These are phyloP conservation scores for Hsuehochloa calcarea DNA, from an alignment of 176 grass and related monocot species.

Conservation along the genomic window DNA sequence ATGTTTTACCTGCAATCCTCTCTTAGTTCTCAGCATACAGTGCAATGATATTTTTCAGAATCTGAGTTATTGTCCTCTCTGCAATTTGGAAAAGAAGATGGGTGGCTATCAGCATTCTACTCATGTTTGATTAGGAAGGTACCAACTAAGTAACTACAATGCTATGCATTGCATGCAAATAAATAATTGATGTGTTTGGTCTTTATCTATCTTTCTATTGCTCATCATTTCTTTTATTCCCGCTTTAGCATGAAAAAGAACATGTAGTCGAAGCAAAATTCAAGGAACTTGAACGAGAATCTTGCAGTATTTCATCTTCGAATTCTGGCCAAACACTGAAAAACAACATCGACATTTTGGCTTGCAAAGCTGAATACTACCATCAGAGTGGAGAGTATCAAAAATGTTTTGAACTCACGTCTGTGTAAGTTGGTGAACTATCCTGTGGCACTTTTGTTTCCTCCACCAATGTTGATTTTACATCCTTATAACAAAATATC, in stretches of 20 bases:
- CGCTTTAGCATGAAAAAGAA: conserved; percentile 89
- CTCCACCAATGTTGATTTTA: conserved; percentile 2
- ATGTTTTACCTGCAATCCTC: conserved; percentile 14
- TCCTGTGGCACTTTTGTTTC: conserved; percentile 22
- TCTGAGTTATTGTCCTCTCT: conserved; percentile 76
- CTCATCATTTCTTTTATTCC: conserved; percentile 18
- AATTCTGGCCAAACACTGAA: conserved; percentile 66
- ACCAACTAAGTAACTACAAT: conserved; percentile 9
- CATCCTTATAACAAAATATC: conserved; percentile 10
- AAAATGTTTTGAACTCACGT: conserved; percentile 90
- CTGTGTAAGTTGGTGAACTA: conserved; percentile 59
- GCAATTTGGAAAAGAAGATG: conserved; percentile 89
- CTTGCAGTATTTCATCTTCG: conserved; percentile 53
- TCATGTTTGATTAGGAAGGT: conserved; percentile 95
- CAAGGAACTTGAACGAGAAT: conserved; percentile 82
- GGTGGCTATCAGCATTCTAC: conserved; percentile 83
- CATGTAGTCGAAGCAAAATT: conserved; percentile 87
- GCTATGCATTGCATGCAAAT: conserved; percentile 9
- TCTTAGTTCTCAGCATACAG: conserved; percentile 3
- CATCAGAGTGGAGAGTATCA: conserved; percentile 91
- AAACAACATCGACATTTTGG: conserved; percentile 80
- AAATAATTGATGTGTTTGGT: background rate
- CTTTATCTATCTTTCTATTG: conserved; percentile 19
- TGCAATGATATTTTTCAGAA: conserved; percentile 52
- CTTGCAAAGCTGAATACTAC: conserved; percentile 93